Evolutionary conservation across 192 early-diverging fungal species (phyloP).

Genomic region (Entomortierella chlamydospora): DNA sequence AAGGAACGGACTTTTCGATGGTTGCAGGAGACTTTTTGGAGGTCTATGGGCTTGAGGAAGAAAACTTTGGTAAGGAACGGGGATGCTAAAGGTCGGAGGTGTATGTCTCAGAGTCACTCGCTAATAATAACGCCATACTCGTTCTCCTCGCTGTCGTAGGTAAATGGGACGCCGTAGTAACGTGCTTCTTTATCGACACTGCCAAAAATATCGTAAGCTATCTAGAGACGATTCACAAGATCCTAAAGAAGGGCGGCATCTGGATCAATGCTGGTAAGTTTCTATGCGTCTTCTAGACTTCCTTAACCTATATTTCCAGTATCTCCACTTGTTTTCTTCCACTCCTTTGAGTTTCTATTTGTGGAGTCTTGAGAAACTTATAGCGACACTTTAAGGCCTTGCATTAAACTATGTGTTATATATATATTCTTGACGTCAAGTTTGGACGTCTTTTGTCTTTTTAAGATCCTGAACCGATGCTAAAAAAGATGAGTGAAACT

Average conservation of each 20-base stretch:
- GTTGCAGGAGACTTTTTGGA: conserved; percentile 97
- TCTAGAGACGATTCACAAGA: conserved; percentile 82
- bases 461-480: too few species aligned
- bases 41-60: conserved; percentile 74
- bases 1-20: conserved; percentile 90
- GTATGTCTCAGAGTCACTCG: too few species aligned
- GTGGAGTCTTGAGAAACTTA: too few species aligned
- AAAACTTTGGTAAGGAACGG: conserved; percentile 62
- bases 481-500: not conserved
- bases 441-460: too few species aligned
- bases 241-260: conserved; percentile 79
- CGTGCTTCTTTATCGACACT: conserved; percentile 98
- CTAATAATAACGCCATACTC: not conserved
- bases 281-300: not conserved
- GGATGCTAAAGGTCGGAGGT: not conserved
- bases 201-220: conserved; percentile 93
- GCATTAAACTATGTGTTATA: too few species aligned
- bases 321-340: too few species aligned
- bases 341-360: too few species aligned
- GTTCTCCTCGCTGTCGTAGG: conserved; percentile 17
- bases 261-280: conserved; percentile 85
- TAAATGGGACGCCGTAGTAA: conserved; percentile 90
- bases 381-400: too few species aligned
- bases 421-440: too few species aligned
- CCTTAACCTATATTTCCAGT: too few species aligned